A percentile compares a stretch with the other conserved stretches of the same genome.
These are phyloP conservation scores for Taxillus chinensis DNA, from an alignment of 164 flowering plant genomes.

Conservation along the genomic window DNA sequence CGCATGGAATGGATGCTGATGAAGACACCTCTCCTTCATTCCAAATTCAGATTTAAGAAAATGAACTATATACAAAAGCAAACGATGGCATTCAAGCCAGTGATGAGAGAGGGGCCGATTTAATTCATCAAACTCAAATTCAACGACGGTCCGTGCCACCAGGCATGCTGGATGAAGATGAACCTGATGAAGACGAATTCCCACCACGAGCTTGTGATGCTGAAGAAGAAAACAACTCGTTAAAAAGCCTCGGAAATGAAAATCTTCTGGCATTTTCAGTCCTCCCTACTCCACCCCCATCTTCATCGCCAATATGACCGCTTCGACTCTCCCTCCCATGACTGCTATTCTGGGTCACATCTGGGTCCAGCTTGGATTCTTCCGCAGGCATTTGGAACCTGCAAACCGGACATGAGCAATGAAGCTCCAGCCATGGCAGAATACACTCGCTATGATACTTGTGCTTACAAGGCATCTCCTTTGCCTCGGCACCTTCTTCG, in stretches of 20 bases:
- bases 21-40: neutral
- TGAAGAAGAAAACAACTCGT: conserved; percentile 39
- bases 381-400: conserved; percentile 65
- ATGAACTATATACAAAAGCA: conserved; percentile 17
- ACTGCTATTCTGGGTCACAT: conserved; percentile 16
- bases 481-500: conserved; percentile 54
- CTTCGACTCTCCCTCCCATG: conserved; percentile 13
- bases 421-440: conserved; percentile 78
- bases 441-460: conserved; percentile 67
- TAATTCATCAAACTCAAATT: conserved; percentile 17
- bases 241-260: conserved; percentile 57
- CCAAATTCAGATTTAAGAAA: neutral
- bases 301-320: conserved; percentile 10
- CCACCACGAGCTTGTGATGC: neutral
- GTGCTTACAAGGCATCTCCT: conserved; percentile 88
- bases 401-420: conserved; percentile 87
- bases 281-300: conserved; percentile 20
- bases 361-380: conserved; percentile 37
- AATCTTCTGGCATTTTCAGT: conserved; percentile 40
- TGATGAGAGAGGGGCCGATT: neutral
- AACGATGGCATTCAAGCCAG: conserved; percentile 5
- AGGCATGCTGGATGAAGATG: conserved; percentile 12
- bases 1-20: neutral
- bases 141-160: conserved; percentile 21
- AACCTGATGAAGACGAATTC: conserved; percentile 9